Base-by-base conservation (phyloP, 2,329 filamentous ascomycete genomes). In the Pseudogymnoascus sp. region DNA sequence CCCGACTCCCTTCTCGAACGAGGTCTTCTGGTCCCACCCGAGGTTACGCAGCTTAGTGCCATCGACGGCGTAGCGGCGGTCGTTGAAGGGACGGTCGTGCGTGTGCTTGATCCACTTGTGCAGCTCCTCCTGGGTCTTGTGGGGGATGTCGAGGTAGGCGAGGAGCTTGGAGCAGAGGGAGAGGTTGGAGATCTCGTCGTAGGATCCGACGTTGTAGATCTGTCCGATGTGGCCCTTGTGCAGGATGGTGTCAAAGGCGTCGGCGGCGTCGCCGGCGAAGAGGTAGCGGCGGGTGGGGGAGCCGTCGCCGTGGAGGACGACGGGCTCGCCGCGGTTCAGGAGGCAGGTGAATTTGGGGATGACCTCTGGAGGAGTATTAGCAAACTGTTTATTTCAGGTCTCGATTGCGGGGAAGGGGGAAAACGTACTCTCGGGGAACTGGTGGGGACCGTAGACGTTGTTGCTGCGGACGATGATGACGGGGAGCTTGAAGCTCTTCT, bases 371-470 rank as follows among this genome's bases (percentile, higher is more conserved):
- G 34, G 14, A 4, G 14, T 64, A 3, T 31, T 23, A 31, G 12
- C 5, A 8, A 11, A 12, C 5, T n/a, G 39, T 62, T 4, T n/a
- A n/a, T 21, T 21, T 21, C 3, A 21, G 21, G 21, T 21, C 21
- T 21, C 21, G 2, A 21, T 63, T 59, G 37, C 18, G 12, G 1
- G n/a, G 26, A 7, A 21, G 31, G 57, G 42, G 37, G 6, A 3
- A 76, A 3, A 76, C 87, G 75, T 77, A 92, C 89, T 92, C 77
- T 93, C 89, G 0, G 89, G 89, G 73, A 88, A 92, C 73, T 93
- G 90, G 72, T 93, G 89, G 21, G 90, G 90, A 0, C 90, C 90
- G 71, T 93, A 95, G 31, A 93, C 89, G 70, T 95, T 93, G 78
- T 93, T 93, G 73, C 88, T 88, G 60, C 90, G 82, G 29, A 93